Evolutionary conservation across 2,329 filamentous ascomycete genomes (phyloP).

Genomic region (Camillea tinctor): DNA sequence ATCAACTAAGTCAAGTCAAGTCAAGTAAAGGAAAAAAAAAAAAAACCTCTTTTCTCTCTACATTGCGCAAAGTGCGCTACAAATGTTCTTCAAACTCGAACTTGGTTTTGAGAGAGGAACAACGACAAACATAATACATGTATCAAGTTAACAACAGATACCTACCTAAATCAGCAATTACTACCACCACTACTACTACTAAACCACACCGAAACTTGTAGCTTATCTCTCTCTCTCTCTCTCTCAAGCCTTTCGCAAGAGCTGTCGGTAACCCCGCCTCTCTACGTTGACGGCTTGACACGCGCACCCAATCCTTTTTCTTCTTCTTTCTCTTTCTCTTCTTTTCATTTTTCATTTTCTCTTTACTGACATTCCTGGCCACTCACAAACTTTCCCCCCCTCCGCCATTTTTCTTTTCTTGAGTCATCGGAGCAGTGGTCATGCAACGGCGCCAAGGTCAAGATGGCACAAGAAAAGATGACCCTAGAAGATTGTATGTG

Average conservation of each 20-base stretch:
- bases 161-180: background rate
- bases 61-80: background rate
- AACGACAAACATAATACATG: background rate
- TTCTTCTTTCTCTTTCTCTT: too few relatives aligned
- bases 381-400: background rate
- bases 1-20: background rate
- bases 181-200: too few relatives aligned
- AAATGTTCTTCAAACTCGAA: background rate
- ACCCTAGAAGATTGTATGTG: conserved; percentile 81
- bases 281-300: too few relatives aligned
- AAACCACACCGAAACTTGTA: background rate
- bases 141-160: background rate
- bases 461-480: conserved; percentile 77
- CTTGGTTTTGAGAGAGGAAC: background rate
- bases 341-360: too few relatives aligned
- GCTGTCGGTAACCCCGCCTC: background rate
- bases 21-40: too few relatives aligned
- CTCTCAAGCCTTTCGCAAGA: background rate
- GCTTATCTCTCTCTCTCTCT: too few relatives aligned
- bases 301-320: too few relatives aligned
- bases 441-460: conserved; percentile 41
- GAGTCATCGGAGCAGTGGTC: conserved; percentile 15
- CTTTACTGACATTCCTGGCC: background rate
- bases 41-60: background rate
- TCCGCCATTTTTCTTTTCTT: background rate